phyloP scores from a whole-genome alignment of 2,329 filamentous ascomycete genomes.

The Monosporascus ibericus region DNA sequence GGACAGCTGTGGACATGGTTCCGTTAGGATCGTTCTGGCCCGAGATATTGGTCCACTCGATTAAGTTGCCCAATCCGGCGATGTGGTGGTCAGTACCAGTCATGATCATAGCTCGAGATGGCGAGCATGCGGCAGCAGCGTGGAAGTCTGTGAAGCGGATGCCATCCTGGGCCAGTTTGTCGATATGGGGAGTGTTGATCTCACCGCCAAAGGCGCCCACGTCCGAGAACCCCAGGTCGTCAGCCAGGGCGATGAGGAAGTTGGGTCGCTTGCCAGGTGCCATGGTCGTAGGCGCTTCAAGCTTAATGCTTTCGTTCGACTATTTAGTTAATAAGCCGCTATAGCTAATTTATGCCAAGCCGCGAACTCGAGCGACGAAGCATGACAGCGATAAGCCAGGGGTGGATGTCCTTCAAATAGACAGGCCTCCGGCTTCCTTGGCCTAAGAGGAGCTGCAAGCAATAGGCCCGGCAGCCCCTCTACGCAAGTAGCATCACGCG shows the following conservation, averaged over 20 bases:
- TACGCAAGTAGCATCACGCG: constrained; percentile 1
- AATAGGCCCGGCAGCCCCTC: constrained; percentile 1
- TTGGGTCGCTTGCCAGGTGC: constrained; percentile 39
- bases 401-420: not conserved
- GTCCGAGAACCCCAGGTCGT: constrained; percentile 56
- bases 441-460: not conserved
- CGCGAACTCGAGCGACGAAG: too few relatives aligned
- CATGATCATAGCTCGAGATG: constrained; percentile 60
- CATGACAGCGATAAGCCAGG: not conserved
- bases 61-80: constrained; percentile 51
- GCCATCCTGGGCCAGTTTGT: constrained; percentile 43
- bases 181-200: constrained; percentile 54
- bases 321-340: not conserved
- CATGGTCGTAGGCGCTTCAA: constrained; percentile 7
- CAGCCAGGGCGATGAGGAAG: constrained; percentile 53
- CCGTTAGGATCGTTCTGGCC: constrained; percentile 26
- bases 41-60: constrained; percentile 40
- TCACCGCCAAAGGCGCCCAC: constrained; percentile 54
- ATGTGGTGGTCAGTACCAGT: constrained; percentile 58
- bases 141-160: constrained; percentile 60
- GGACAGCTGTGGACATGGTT: constrained; percentile 29
- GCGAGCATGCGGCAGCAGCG: constrained; percentile 58
- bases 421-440: not conserved
- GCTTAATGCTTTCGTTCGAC: not conserved
- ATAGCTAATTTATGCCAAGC: not conserved